Evolutionary conservation across 768 basidiomycete genomes (phyloP).

Genomic region (Russula earlei): DNA sequence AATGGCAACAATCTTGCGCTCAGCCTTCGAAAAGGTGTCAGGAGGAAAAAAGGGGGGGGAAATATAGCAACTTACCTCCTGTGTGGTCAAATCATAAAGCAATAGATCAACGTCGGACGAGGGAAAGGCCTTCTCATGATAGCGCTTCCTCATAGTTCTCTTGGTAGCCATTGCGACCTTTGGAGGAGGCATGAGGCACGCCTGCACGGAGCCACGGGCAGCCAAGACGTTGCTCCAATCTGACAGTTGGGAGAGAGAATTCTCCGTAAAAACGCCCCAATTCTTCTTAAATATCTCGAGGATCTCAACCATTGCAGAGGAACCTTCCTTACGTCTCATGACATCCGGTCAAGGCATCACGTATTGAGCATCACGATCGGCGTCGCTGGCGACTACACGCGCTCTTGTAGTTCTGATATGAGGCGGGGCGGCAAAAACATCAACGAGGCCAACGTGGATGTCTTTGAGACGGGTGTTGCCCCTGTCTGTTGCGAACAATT

Average conservation of each 20-base stretch:
- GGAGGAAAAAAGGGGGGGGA: not conserved
- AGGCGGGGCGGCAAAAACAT: conserved; percentile 43
- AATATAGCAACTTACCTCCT: conserved; percentile 31
- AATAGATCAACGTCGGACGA: conserved; percentile 58
- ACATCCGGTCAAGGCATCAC: conserved; percentile 42
- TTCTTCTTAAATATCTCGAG: conserved; percentile 55
- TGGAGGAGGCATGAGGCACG: conserved; percentile 44
- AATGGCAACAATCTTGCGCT: conserved; percentile 47
- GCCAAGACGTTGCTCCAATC: conserved; percentile 59
- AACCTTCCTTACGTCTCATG: conserved; percentile 40
- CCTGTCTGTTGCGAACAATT: conserved; percentile 46
- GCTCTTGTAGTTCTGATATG: conserved; percentile 44
- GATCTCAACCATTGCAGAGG: conserved; percentile 37
- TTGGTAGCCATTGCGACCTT: conserved; percentile 42
- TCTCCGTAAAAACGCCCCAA: conserved; percentile 56
- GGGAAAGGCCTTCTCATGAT: conserved; percentile 45
- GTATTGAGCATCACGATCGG: conserved; percentile 38
- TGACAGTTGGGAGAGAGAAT: conserved; percentile 45
- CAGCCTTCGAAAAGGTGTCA: conserved; percentile 30
- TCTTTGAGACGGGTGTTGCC: conserved; percentile 35
- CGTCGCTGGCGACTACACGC: conserved; percentile 36
- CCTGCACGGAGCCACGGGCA: conserved; percentile 52
- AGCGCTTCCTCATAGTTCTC: conserved; percentile 47
- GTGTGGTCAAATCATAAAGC: conserved; percentile 47
- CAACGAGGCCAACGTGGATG: conserved; percentile 48